A percentile compares a stretch with the other conserved stretches of the same genome.
Conservation (phyloP, 371 early-diverging fungal genomes). For the Haplosporangium sp. region DNA sequence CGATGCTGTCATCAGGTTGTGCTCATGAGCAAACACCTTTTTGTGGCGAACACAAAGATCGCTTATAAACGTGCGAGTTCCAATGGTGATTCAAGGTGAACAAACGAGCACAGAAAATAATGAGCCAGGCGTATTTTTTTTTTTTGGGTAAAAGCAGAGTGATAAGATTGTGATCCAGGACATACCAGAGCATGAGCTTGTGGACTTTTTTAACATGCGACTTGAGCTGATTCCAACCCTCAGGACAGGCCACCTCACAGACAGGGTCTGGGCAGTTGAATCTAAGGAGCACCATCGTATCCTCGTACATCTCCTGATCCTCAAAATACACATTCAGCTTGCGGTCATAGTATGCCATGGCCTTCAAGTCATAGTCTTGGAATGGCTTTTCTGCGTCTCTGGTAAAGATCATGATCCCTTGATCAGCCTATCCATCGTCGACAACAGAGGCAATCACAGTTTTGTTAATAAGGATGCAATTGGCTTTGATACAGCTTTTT, state of each 20-base stretch:
- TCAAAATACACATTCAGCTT: constrained; percentile 82
- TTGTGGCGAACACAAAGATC: constrained; percentile 90
- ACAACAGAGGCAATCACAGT: too few species aligned
- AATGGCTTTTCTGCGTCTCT: constrained; percentile 69
- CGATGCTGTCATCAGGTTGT: constrained; percentile 76
- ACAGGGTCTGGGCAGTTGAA: constrained; percentile 88
- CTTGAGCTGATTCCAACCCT: constrained; percentile 87
- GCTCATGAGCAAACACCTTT: constrained; percentile 93
- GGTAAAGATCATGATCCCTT: constrained; percentile 79
- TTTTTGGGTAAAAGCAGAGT: too few species aligned
- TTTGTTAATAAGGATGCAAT: too few species aligned
- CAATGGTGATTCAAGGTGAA: too few species aligned
- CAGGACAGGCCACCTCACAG: constrained; percentile 77
- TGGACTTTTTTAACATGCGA: constrained; percentile 84
- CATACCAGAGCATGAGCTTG: constrained; percentile 79
- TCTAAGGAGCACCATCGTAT: constrained; percentile 75
- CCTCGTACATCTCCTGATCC: constrained; percentile 75
- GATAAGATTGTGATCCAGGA: constrained; percentile 17
- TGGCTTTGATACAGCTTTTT: too few species aligned
- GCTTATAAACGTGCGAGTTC: too few species aligned
- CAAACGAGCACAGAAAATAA: too few species aligned
- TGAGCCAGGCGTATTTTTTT: too few species aligned
- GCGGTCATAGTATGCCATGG: constrained; percentile 70
- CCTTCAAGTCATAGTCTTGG: constrained; percentile 57
- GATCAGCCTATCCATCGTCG: constrained; percentile 80